These are phyloP conservation scores for Malus asiatica DNA, from an alignment of 306 rosid species.

Conservation along the genomic window DNA sequence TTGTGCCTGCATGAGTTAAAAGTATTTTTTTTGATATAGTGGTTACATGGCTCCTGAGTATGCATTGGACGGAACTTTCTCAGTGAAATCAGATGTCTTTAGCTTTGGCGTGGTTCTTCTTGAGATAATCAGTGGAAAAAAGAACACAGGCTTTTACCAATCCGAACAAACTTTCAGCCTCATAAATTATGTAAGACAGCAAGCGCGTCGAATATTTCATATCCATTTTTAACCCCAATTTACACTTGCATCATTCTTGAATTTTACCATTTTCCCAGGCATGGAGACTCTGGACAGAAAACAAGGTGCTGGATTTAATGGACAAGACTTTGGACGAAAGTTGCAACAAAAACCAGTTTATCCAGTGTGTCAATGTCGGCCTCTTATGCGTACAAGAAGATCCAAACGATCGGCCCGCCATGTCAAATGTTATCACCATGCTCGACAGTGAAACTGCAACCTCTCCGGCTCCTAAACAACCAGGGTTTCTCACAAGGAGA, in stretches of 20 bases:
- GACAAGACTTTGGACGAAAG: slow-evolving; percentile 24
- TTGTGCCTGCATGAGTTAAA: neutral
- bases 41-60: slow-evolving; percentile 53
- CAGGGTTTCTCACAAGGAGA: neutral
- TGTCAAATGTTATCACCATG: slow-evolving; percentile 34
- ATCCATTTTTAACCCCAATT: neutral
- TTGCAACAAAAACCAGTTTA: slow-evolving; percentile 18
- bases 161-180: slow-evolving; percentile 34
- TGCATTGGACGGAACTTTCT: slow-evolving; percentile 39
- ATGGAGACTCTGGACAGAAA: slow-evolving; percentile 45
- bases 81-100: slow-evolving; percentile 43
- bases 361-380: slow-evolving; percentile 29
- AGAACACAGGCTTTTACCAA: slow-evolving; percentile 33
- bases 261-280: slow-evolving; percentile 18
- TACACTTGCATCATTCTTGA: neutral
- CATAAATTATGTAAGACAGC: slow-evolving; percentile 29
- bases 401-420: slow-evolving; percentile 37
- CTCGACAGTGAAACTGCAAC: slow-evolving; percentile 32
- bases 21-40: neutral
- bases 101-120: slow-evolving; percentile 53
- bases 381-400: slow-evolving; percentile 51
- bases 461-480: slow-evolving; percentile 32
- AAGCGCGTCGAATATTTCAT: neutral
- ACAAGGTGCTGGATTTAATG: slow-evolving; percentile 34
- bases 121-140: slow-evolving; percentile 47